phyloP scores from a whole-genome alignment of 108 stramenopile species.

The Nitzschia putrida region DNA sequence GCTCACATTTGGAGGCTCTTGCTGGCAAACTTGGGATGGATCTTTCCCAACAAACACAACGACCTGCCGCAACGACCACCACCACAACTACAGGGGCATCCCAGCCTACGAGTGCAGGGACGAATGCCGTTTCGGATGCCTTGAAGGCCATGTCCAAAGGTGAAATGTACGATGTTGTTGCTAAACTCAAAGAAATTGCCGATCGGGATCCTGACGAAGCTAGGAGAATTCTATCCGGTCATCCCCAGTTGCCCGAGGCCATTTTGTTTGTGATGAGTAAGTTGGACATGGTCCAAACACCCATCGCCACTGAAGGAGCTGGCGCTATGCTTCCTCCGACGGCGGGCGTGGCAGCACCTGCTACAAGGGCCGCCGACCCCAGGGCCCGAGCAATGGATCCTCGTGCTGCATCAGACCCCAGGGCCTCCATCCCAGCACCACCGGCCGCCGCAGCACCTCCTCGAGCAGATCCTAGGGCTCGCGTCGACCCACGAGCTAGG shows the following conservation, averaged over 20 bases:
- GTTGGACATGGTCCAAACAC: slow-evolving; percentile 90
- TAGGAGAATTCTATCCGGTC: slow-evolving; percentile 72
- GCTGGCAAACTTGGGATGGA: slow-evolving; percentile 91
- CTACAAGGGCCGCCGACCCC: slow-evolving; percentile 35
- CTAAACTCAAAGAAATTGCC: slow-evolving; percentile 87
- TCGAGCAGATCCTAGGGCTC: slow-evolving; percentile 39
- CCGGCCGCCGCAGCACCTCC: slow-evolving; percentile 34
- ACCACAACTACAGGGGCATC: not conserved
- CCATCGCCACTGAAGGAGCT: slow-evolving; percentile 45
- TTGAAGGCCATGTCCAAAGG: slow-evolving; percentile 81
- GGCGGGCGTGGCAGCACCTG: not conserved
- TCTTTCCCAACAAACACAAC: slow-evolving; percentile 51
- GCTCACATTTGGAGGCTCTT: slow-evolving; percentile 82
- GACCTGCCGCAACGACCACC: slow-evolving; percentile 22
- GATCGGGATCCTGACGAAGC: slow-evolving; percentile 92
- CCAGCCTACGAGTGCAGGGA: slow-evolving; percentile 51
- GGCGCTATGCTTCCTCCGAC: slow-evolving; percentile 1
- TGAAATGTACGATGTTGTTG: slow-evolving; percentile 91
- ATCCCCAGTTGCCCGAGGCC: slow-evolving; percentile 92
- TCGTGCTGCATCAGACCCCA: slow-evolving; percentile 50
- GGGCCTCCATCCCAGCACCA: slow-evolving; percentile 36
- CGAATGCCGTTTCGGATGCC: slow-evolving; percentile 74
- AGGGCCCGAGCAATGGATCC: slow-evolving; percentile 38
- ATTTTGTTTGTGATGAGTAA: slow-evolving; percentile 85
- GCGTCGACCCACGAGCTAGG: slow-evolving; percentile 53